These are phyloP conservation scores for Stylonectria norvegica DNA, from an alignment of 2,329 filamentous ascomycete genomes.

Conservation along the genomic window DNA sequence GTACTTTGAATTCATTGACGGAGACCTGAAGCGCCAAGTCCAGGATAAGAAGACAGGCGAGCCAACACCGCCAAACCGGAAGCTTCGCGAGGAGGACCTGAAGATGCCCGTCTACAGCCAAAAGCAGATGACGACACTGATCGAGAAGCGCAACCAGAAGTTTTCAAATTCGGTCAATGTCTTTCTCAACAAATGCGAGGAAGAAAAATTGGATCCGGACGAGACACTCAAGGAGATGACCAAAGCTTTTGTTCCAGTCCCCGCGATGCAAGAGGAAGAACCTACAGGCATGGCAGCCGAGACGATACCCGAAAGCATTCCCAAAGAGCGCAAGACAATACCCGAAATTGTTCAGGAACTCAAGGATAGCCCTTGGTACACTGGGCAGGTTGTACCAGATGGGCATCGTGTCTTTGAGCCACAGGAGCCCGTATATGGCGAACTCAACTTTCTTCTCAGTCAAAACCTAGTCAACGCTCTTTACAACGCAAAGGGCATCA, in stretches of 20 bases:
- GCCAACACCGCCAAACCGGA: conserved; percentile 63
- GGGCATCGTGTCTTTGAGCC: conserved; percentile 89
- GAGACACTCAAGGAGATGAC: conserved; percentile 57
- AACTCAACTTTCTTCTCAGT: conserved; percentile 80
- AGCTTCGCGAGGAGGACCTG: conserved; percentile 71
- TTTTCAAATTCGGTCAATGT: conserved; percentile 73
- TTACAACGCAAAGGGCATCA: conserved; percentile 87
- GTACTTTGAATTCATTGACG: conserved; percentile 89
- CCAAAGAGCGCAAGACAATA: conserved; percentile 73
- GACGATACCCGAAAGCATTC: conserved; percentile 67
- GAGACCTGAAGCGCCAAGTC: conserved; percentile 80
- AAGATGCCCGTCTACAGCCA: conserved; percentile 93
- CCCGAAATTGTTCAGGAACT: conserved; percentile 83
- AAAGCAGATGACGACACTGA: conserved; percentile 83
- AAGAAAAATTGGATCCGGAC: conserved; percentile 64
- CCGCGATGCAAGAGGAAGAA: conserved; percentile 41
- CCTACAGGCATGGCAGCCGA: conserved; percentile 32
- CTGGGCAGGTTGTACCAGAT: conserved; percentile 86
- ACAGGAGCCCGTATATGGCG: conserved; percentile 76
- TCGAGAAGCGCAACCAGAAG: conserved; percentile 84
- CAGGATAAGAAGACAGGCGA: conserved; percentile 69
- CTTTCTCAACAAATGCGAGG: conserved; percentile 72
- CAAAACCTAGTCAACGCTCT: conserved; percentile 93
- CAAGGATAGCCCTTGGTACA: conserved; percentile 81
- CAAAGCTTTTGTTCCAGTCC: conserved; percentile 60